Conservation (phyloP, 495 filamentous ascomycete genomes). For the Pyrenula massariospora region DNA sequence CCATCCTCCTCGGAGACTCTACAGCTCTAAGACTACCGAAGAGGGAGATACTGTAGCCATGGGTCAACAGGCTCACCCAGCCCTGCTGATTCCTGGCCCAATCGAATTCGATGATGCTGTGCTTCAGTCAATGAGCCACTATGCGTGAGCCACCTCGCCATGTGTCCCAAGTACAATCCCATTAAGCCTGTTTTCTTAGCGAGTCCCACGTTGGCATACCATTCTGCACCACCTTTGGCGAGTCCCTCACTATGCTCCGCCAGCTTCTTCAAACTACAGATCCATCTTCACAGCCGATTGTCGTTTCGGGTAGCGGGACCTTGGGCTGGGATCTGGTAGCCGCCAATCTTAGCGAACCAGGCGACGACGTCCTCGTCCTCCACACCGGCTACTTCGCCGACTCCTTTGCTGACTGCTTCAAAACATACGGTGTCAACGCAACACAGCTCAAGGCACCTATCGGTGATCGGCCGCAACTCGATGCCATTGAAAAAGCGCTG, state of each 20-base stretch:
- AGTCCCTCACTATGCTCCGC: constrained; percentile 75
- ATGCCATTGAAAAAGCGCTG: constrained; percentile 76
- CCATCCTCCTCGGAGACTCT: constrained; percentile 7
- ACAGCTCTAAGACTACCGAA: constrained; percentile 1
- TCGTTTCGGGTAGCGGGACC: constrained; percentile 88
- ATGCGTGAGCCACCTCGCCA: constrained; percentile 51
- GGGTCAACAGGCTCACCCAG: constrained; percentile 67
- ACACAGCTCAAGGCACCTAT: constrained; percentile 84
- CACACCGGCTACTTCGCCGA: constrained; percentile 97
- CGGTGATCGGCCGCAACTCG: constrained; percentile 76
- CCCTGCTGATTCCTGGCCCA: constrained; percentile 87
- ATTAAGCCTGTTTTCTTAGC: constrained; percentile 31
- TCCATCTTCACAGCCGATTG: constrained; percentile 75
- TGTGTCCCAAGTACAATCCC: neutral
- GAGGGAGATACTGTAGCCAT: constrained; percentile 20
- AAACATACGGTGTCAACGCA: constrained; percentile 78
- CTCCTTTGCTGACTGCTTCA: constrained; percentile 83
- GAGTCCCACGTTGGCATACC: constrained; percentile 83
- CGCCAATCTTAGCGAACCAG: constrained; percentile 76
- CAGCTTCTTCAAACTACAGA: constrained; percentile 84
- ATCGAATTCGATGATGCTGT: constrained; percentile 99
- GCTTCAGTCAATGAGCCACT: constrained; percentile 88
- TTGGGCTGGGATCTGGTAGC: constrained; percentile 94
- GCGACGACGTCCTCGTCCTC: constrained; percentile 83
- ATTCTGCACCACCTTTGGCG: constrained; percentile 85